Base-by-base conservation (phyloP, 2,329 filamentous ascomycete genomes). In the Helotiales sp. region DNA sequence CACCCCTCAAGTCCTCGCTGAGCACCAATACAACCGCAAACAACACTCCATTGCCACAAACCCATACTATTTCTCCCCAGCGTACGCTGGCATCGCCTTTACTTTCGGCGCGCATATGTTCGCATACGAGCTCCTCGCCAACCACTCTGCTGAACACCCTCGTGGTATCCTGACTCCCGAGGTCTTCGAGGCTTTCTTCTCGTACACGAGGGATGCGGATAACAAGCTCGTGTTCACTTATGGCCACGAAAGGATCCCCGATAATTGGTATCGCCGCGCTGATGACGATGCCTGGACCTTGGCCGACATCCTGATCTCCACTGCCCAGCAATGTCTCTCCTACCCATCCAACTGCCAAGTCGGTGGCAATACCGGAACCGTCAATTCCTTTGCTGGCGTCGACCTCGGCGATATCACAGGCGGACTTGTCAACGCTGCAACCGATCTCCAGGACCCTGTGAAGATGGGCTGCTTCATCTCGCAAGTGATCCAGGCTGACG, bases 311-410 rank as follows among this genome's bases (percentile, higher is more conserved):
- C 71, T 82, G 2, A 67, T 82, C 13, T 71, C 72, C 40, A 79
- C 76, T 67, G 72, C 79, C 6, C 67, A 69, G 24, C 59, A 66
- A 58, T 66, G 67, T 40, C 6, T 75, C 20, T 78, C 81, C 69
- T 79, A 84, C 63, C 68, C 68, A 3, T 55, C 58, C 47, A 65
- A 65, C 49, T 67, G 65, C 30, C 45, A 61, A 15, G 59, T 87
- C 22, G 85, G 85, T 5, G 85, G 85, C 10, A 87, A 87, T 71
- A 80, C 80, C 3, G 83, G 84, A 22, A 78, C 78, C 6, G 80
- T 84, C 22, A 83, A 87, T 75, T 83, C 79, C 28, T 87, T 86
- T 70, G 77, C 80, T 5, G 84, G 84, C 6, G 73, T 87, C 60
- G 75, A 82, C 30, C 57, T 83, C 1, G 69, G 71, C 2, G 75